These are phyloP conservation scores for Piromyces finnis DNA, from an alignment of 192 early-diverging fungal species.

Conservation along the genomic window DNA sequence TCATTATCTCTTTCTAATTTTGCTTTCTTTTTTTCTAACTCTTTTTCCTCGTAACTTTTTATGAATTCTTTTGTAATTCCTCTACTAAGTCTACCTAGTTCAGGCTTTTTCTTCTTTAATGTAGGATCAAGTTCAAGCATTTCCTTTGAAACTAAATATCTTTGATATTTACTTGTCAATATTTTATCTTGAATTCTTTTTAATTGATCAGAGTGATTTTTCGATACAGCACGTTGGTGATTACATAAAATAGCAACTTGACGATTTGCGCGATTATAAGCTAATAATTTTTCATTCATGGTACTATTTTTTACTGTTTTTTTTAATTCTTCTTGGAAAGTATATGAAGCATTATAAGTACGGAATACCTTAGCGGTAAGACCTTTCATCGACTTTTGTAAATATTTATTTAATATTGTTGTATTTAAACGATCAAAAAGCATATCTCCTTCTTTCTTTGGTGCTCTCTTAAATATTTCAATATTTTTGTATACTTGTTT, in stretches of 20 bases:
- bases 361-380: conserved; percentile 97
- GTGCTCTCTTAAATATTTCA: conserved; percentile 63
- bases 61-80: neutral
- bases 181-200: conserved; percentile 67
- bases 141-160: conserved; percentile 43
- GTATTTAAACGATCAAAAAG: conserved; percentile 82
- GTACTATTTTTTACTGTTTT: conserved; percentile 48
- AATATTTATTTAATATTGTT: conserved; percentile 66
- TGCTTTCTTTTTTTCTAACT: neutral
- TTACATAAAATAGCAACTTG: conserved; percentile 94
- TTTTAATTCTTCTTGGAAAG: conserved; percentile 63
- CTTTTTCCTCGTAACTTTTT: neutral
- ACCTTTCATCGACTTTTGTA: conserved; percentile 70
- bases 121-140: conserved; percentile 56
- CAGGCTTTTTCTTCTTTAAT: conserved; percentile 55
- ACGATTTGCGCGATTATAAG: conserved; percentile 90
- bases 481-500: conserved; percentile 88
- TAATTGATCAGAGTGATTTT: conserved; percentile 59
- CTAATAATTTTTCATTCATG: conserved; percentile 67
- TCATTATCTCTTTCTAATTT: neutral
- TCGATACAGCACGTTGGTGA: conserved; percentile 81
- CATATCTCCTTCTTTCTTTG: conserved; percentile 53
- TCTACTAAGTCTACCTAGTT: conserved; percentile 3
- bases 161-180: conserved; percentile 71
- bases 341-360: conserved; percentile 91